Conservation (phyloP, 2,329 filamentous ascomycete species). For the Eutypa lata region DNA sequence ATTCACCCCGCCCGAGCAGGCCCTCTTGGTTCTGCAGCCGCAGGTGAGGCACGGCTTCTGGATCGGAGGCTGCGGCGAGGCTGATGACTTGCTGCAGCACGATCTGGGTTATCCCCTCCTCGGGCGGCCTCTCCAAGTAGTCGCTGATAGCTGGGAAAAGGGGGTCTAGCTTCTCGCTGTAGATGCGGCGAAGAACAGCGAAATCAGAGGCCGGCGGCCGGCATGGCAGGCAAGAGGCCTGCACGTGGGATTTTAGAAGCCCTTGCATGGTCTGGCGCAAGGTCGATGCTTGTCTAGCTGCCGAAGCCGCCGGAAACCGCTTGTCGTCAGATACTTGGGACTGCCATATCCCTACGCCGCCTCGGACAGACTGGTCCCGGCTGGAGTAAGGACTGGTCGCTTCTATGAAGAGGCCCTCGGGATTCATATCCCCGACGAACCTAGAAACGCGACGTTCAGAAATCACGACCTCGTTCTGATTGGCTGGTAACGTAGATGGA, state of each 20-base stretch:
- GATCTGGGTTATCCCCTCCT: conserved; percentile 31
- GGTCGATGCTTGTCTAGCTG: conserved; percentile 22
- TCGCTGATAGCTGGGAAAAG: conserved; percentile 51
- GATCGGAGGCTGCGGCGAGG: conserved; percentile 51
- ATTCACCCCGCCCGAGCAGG: conserved; percentile 40
- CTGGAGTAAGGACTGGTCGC: conserved; percentile 40
- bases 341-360: conserved; percentile 57
- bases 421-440: conserved; percentile 58
- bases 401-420: conserved; percentile 58
- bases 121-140: conserved; percentile 10
- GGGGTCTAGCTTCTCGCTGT: conserved; percentile 51
- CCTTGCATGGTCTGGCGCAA: conserved; percentile 24
- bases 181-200: conserved; percentile 41
- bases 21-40: conserved; percentile 38
- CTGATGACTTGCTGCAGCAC: conserved; percentile 53
- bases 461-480: conserved; percentile 1
- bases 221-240: conserved; percentile 44
- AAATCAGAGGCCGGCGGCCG: conserved; percentile 47
- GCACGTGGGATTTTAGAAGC: conserved; percentile 37
- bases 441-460: conserved; percentile 35
- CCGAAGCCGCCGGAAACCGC: conserved; percentile 24
- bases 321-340: conserved; percentile 23
- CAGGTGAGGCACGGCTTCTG: conserved; percentile 41
- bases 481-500: not conserved
- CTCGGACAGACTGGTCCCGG: conserved; percentile 41